phyloP scores from a whole-genome alignment of 805 yeast genomes.

The Pichia thaimueangensis region DNA sequence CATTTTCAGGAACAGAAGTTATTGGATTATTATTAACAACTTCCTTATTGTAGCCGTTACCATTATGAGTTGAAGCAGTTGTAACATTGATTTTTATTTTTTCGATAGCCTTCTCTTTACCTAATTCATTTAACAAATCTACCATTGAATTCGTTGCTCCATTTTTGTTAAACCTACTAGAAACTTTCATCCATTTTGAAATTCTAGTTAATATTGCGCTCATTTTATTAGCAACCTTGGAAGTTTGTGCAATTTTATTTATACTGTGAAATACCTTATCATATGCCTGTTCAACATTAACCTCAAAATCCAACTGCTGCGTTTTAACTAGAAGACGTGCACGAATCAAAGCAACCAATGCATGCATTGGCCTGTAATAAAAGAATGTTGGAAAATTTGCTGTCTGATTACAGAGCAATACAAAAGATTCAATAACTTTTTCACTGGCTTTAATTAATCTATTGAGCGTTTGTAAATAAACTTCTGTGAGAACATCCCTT shows the following conservation, averaged over 20 bases:
- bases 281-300: slow-evolving; percentile 29
- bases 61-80: too few species aligned
- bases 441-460: slow-evolving; percentile 41
- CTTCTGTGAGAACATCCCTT: slow-evolving; percentile 27
- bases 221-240: slow-evolving; percentile 32
- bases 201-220: slow-evolving; percentile 29
- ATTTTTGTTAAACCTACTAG: slow-evolving; percentile 33
- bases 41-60: too few species aligned
- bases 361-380: slow-evolving; percentile 48
- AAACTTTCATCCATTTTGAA: slow-evolving; percentile 35
- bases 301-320: slow-evolving; percentile 30
- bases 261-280: slow-evolving; percentile 25
- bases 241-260: slow-evolving; percentile 18
- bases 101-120: slow-evolving; percentile 41
- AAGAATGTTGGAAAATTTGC: slow-evolving; percentile 43
- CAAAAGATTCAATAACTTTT: slow-evolving; percentile 40
- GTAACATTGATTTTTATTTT: slow-evolving; percentile 22
- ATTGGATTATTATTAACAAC: too few species aligned
- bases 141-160: slow-evolving; percentile 55
- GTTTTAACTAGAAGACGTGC: slow-evolving; percentile 41
- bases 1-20: too few species aligned
- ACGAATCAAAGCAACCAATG: slow-evolving; percentile 42
- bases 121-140: slow-evolving; percentile 47
- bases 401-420: slow-evolving; percentile 34
- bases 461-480: slow-evolving; percentile 34